phyloP scores from a whole-genome alignment of 2,329 filamentous ascomycete genomes.

The Fusarium newnesense region DNA sequence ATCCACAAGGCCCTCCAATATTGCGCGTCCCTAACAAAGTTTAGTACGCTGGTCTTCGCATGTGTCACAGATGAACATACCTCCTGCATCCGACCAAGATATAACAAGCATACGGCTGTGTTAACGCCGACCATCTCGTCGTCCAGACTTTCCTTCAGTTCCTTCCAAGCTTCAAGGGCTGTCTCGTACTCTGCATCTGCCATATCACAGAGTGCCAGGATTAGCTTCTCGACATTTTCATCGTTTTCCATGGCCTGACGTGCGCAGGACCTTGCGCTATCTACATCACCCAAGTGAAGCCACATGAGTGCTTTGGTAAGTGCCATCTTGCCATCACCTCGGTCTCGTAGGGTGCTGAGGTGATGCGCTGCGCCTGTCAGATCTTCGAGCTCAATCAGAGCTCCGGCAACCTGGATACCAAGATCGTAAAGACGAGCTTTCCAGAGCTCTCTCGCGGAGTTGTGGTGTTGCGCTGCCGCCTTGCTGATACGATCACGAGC shows the following conservation, averaged over 20 bases:
- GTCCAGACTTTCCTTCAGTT: constrained; percentile 52
- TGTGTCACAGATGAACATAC: constrained; percentile 53
- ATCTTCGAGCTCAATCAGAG: constrained; percentile 88
- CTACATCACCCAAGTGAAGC: constrained; percentile 81
- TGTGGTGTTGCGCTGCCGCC: constrained; percentile 56
- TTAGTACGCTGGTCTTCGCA: constrained; percentile 13
- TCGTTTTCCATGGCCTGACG: constrained; percentile 38
- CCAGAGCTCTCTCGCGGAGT: constrained; percentile 74
- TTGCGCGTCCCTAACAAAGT: constrained; percentile 64
- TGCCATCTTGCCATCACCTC: constrained; percentile 53
- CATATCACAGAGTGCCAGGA: constrained; percentile 79
- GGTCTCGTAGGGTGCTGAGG: constrained; percentile 66
- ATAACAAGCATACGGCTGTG: constrained; percentile 83
- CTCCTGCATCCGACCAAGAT: constrained; percentile 79
- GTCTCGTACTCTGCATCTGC: constrained; percentile 77
- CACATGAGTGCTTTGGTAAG: constrained; percentile 73
- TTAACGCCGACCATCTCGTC: constrained; percentile 84
- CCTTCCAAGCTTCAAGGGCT: constrained; percentile 72
- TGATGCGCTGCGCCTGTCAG: constrained; percentile 81
- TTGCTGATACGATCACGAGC: constrained; percentile 70
- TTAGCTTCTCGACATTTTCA: constrained; percentile 57
- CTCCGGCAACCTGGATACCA: constrained; percentile 72
- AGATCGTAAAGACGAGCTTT: constrained; percentile 77
- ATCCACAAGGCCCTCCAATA: constrained; percentile 74
- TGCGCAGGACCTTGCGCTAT: constrained; percentile 70